phyloP scores from a whole-genome alignment of 1,284 basidiomycete species.

The Exobasidium cylindrosporum region DNA sequence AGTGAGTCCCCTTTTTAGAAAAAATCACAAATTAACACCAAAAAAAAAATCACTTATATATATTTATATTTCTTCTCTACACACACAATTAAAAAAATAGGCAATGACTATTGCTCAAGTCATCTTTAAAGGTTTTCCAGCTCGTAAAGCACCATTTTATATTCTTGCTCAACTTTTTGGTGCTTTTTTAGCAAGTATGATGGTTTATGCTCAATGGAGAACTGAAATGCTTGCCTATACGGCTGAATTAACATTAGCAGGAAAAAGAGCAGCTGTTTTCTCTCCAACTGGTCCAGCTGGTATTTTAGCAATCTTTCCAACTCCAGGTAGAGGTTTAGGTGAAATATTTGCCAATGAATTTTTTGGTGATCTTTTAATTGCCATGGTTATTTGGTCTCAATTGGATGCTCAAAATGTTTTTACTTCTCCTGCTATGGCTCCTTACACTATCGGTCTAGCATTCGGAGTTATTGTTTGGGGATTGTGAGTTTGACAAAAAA shows the following conservation, averaged over 20 bases:
- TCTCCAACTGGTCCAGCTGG: conserved; percentile 37
- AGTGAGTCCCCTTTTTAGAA: too few relatives aligned
- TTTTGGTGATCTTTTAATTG: conserved; percentile 35
- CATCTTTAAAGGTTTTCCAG: conserved; percentile 43
- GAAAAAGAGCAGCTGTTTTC: conserved; percentile 31
- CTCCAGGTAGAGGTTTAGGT: conserved; percentile 28
- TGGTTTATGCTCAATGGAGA: conserved; percentile 33
- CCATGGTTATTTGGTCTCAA: conserved; percentile 42
- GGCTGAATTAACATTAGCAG: conserved; percentile 21
- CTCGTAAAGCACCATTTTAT: conserved; percentile 34
- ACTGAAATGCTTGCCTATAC: conserved; percentile 33
- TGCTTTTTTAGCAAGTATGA: conserved; percentile 31
- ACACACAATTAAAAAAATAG: too few relatives aligned
- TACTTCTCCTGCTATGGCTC: conserved; percentile 30
- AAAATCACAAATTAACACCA: too few relatives aligned
- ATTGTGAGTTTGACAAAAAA: too few relatives aligned
- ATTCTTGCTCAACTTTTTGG: conserved; percentile 37
- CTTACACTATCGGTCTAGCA: conserved; percentile 39
- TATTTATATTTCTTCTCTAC: too few relatives aligned
- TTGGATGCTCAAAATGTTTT: conserved; percentile 40
- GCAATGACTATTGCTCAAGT: conserved; percentile 37
- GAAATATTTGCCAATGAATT: conserved; percentile 42
- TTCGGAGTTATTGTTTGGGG: conserved; percentile 41
- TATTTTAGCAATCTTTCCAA: conserved; percentile 39
- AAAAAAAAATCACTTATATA: too few relatives aligned